These are phyloP conservation scores for Thyridium curvatum DNA, from an alignment of 2,329 filamentous ascomycete genomes.

Conservation along the genomic window DNA sequence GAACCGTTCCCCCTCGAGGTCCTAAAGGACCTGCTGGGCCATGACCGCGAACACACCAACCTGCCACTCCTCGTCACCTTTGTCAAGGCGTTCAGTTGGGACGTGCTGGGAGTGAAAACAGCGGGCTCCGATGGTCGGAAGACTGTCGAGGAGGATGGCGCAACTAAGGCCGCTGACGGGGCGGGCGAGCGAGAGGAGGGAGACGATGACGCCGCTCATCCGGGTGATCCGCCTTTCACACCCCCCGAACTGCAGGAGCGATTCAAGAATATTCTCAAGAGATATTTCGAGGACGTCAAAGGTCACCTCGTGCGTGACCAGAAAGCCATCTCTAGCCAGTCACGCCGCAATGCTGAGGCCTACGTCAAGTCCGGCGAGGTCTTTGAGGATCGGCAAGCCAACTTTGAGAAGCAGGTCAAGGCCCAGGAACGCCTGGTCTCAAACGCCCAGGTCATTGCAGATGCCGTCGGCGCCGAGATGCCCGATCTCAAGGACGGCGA, in stretches of 20 bases:
- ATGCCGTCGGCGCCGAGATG: constrained; percentile 86
- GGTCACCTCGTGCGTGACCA: constrained; percentile 85
- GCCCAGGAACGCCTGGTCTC: constrained; percentile 82
- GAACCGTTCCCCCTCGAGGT: constrained; percentile 96
- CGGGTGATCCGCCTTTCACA: constrained; percentile 66
- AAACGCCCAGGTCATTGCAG: constrained; percentile 87
- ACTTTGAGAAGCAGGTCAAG: constrained; percentile 91
- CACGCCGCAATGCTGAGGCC: constrained; percentile 90
- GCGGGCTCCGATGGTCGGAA: constrained; percentile 73
- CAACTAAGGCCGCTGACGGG: constrained; percentile 38
- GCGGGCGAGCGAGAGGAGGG: constrained; percentile 31
- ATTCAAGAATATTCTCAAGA: constrained; percentile 77
- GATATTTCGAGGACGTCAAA: constrained; percentile 93
- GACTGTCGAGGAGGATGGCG: constrained; percentile 74
- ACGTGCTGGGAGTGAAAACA: constrained; percentile 76
- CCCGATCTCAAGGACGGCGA: constrained; percentile 85
- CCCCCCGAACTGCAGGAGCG: constrained; percentile 73
- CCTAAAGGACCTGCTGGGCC: constrained; percentile 90
- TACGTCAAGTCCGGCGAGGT: constrained; percentile 98
- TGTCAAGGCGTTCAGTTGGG: constrained; percentile 94
- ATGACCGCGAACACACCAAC: constrained; percentile 89
- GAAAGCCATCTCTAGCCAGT: constrained; percentile 78
- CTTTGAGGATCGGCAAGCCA: constrained; percentile 93
- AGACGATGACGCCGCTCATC: constrained; percentile 33
- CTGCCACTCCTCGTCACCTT: constrained; percentile 89